Conservation (phyloP, 2,329 filamentous ascomycete species). For the Hortaea werneckii region DNA sequence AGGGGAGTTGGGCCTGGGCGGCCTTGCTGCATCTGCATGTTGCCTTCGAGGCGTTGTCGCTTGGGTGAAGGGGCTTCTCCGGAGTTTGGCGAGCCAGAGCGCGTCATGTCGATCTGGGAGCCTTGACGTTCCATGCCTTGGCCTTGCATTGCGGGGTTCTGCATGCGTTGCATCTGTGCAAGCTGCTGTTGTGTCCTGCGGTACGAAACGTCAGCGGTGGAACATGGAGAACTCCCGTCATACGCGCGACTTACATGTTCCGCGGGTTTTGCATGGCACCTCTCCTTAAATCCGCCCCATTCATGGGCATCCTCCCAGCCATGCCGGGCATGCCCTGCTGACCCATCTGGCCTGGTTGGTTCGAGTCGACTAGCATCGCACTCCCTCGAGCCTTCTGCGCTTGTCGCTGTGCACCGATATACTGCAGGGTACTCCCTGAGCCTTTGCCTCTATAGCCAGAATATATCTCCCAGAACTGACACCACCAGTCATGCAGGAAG, state of each 20-base stretch:
- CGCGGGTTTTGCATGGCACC: slow-evolving; percentile 13
- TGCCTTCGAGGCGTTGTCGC: slow-evolving; percentile 71
- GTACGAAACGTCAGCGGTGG: not conserved
- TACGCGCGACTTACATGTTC: slow-evolving; percentile 13
- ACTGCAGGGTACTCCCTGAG: slow-evolving; percentile 36
- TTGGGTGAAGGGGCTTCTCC: slow-evolving; percentile 88
- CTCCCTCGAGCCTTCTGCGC: slow-evolving; percentile 58
- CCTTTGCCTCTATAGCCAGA: slow-evolving; percentile 61
- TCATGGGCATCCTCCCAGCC: slow-evolving; percentile 24
- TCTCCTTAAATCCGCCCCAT: slow-evolving; percentile 30
- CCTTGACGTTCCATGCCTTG: slow-evolving; percentile 79
- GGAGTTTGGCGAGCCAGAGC: slow-evolving; percentile 70
- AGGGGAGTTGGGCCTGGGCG: slow-evolving; percentile 22
- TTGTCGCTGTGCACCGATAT: slow-evolving; percentile 52
- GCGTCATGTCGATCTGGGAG: slow-evolving; percentile 71
- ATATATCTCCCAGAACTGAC: slow-evolving; percentile 93
- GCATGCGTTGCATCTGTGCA: slow-evolving; percentile 45
- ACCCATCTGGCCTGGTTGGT: slow-evolving; percentile 50
- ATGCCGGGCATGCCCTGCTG: slow-evolving; percentile 22
- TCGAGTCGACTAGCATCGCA: slow-evolving; percentile 56
- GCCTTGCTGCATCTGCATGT: slow-evolving; percentile 54
- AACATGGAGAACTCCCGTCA: too few relatives aligned
- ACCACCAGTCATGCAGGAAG: slow-evolving; percentile 97
- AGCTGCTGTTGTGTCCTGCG: slow-evolving; percentile 20
- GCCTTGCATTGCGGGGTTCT: slow-evolving; percentile 48